These are phyloP conservation scores for Hymenoscyphus fraxineus DNA, from an alignment of 2,329 filamentous ascomycete genomes.

Conservation along the genomic window DNA sequence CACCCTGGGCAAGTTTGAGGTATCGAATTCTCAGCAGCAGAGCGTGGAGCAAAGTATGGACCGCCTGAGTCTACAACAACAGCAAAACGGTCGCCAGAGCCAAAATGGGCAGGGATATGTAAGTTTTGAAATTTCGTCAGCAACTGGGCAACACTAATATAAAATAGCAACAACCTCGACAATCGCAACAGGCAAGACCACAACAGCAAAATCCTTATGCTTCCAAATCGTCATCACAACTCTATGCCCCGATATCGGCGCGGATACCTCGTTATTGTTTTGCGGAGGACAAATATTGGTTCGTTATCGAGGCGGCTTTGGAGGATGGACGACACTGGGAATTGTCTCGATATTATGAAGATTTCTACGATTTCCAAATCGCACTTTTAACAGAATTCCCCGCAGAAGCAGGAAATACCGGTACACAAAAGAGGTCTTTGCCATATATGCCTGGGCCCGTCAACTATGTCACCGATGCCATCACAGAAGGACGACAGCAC, in stretches of 20 bases:
- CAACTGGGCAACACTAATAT: constrained; percentile 5
- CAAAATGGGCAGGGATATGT: constrained; percentile 48
- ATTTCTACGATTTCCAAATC: constrained; percentile 99
- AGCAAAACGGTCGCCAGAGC: constrained; percentile 47
- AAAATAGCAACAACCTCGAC: constrained; percentile 22
- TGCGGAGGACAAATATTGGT: constrained; percentile 98
- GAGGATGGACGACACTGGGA: constrained; percentile 93
- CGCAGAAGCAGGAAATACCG: constrained; percentile 83
- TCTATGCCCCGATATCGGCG: constrained; percentile 75
- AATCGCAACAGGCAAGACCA: constrained; percentile 28
- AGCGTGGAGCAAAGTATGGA: constrained; percentile 69
- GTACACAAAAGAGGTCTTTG: constrained; percentile 72
- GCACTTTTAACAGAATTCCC: constrained; percentile 89
- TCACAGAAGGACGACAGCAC: constrained; percentile 87
- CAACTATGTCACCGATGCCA: constrained; percentile 95
- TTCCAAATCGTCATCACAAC: constrained; percentile 47
- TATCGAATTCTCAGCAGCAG: constrained; percentile 46
- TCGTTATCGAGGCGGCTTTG: constrained; percentile 86
- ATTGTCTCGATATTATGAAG: constrained; percentile 90
- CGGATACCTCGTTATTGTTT: constrained; percentile 92
- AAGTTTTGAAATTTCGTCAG: constrained; percentile 24
- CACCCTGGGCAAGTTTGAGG: constrained; percentile 85
- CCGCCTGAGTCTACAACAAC: constrained; percentile 71
- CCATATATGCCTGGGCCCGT: constrained; percentile 98
- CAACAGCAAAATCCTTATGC: constrained; percentile 33